These are phyloP conservation scores for Astrothelium subdiscretum DNA, from an alignment of 495 filamentous ascomycete genomes.

Conservation along the genomic window DNA sequence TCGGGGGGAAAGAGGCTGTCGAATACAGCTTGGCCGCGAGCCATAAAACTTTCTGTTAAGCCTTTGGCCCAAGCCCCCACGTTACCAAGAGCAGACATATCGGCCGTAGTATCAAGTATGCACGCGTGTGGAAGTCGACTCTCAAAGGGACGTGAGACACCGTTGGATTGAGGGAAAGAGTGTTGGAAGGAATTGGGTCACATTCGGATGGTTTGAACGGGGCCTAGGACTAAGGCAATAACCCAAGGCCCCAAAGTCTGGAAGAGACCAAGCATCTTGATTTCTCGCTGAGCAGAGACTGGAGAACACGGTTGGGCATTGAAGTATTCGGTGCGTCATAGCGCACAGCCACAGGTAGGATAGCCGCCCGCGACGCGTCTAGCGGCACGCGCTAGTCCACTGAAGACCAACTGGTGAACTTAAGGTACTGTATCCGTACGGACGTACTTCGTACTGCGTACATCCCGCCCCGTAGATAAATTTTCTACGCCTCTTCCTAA, in stretches of 20 bases:
- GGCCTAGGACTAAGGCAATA: too few relatives aligned
- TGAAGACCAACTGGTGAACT: too few relatives aligned
- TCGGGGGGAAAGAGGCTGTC: slow-evolving; percentile 28
- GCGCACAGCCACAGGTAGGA: neutral
- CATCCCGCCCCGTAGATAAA: too few relatives aligned
- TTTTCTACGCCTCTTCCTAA: neutral
- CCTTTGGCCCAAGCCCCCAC: slow-evolving; percentile 4
- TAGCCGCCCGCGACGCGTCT: neutral
- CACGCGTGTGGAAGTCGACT: neutral
- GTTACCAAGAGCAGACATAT: neutral
- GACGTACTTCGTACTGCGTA: too few relatives aligned
- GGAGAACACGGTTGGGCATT: neutral
- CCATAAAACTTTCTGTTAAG: slow-evolving; percentile 8
- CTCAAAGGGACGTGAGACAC: neutral
- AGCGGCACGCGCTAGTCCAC: too few relatives aligned
- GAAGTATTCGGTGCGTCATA: neutral
- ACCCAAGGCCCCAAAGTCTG: neutral
- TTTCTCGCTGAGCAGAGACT: neutral
- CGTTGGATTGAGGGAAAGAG: neutral
- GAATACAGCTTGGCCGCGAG: slow-evolving; percentile 15
- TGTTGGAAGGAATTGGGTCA: neutral
- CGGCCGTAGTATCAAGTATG: neutral
- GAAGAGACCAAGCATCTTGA: neutral
- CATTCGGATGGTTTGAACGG: neutral
- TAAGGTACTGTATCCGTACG: too few relatives aligned